Percentiles rank a stretch among this genome's conserved stretches.
Evolutionary conservation across 2,329 filamentous ascomycete genomes (phyloP).

Genomic region (Penicillium sp.): DNA sequence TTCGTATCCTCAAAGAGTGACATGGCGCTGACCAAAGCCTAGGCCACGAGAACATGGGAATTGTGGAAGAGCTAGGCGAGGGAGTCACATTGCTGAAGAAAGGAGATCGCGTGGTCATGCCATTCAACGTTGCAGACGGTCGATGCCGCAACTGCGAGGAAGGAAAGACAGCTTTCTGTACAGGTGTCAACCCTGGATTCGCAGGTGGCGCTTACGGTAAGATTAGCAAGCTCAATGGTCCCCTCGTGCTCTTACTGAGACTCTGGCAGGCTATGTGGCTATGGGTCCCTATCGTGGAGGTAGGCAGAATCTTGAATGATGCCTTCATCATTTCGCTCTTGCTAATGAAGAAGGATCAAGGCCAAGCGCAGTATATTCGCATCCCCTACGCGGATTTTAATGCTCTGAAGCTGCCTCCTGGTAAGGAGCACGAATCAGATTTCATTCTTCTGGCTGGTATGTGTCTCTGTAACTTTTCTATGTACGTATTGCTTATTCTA

Average conservation of each 20-base stretch:
- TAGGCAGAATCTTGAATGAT: not conserved
- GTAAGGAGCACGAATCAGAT: constrained; percentile 64
- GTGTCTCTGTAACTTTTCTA: not conserved
- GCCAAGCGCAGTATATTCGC: constrained; percentile 67
- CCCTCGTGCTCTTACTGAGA: not conserved
- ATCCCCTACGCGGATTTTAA: constrained; percentile 73
- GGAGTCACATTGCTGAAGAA: constrained; percentile 67
- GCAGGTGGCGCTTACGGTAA: constrained; percentile 65
- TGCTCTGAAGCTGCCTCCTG: constrained; percentile 64
- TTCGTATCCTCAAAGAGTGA: not conserved
- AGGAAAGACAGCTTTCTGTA: constrained; percentile 69
- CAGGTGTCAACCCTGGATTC: constrained; percentile 66
- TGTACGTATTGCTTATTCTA: too few species aligned
- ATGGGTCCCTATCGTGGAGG: constrained; percentile 57
- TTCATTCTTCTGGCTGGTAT: constrained; percentile 54
- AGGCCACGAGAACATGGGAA: constrained; percentile 67
- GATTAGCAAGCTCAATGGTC: not conserved
- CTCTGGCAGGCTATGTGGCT: constrained; percentile 52
- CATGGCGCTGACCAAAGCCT: not conserved
- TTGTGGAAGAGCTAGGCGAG: constrained; percentile 60
- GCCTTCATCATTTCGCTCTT: not conserved
- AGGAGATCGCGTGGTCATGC: constrained; percentile 68
- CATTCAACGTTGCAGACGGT: constrained; percentile 70
- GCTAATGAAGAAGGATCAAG: constrained; percentile 13
- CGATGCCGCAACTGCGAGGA: constrained; percentile 70